Percentiles rank a stretch among this genome's conserved stretches.
phyloP scores from a whole-genome alignment of 768 basidiomycete species.

The Lactarius sp. region DNA sequence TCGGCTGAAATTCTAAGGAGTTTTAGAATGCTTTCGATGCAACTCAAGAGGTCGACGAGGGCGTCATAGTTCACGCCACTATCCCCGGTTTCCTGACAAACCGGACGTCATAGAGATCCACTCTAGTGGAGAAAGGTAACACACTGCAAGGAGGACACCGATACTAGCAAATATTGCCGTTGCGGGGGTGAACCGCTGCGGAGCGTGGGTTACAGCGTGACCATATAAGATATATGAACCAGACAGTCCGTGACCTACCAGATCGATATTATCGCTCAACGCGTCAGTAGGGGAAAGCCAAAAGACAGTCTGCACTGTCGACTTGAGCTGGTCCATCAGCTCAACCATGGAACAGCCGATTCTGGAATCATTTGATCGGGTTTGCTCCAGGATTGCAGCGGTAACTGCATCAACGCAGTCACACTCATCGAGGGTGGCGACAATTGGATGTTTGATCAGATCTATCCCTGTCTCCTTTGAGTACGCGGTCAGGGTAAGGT shows the following conservation, averaged over 20 bases:
- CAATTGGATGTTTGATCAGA: background rate
- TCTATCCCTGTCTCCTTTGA: constrained; percentile 2
- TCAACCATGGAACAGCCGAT: background rate
- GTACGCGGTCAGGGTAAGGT: constrained; percentile 3
- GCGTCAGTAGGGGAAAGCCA: constrained; percentile 2
- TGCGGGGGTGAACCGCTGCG: constrained; percentile 2
- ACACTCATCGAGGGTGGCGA: background rate
- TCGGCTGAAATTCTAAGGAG: background rate
- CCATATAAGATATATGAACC: background rate
- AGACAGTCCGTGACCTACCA: background rate
- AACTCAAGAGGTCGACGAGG: constrained; percentile 4
- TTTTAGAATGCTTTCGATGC: background rate
- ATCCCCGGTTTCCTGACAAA: background rate
- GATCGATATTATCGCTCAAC: constrained; percentile 3
- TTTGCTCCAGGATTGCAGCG: background rate
- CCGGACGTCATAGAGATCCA: background rate
- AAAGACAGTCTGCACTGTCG: background rate
- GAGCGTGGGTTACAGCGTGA: background rate
- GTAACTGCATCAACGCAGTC: background rate
- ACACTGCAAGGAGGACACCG: constrained; percentile 8
- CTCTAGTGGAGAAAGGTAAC: background rate
- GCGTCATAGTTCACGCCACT: background rate
- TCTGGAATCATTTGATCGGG: background rate
- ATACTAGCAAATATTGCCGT: background rate
- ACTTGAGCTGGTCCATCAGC: background rate